phyloP scores from a whole-genome alignment of 495 filamentous ascomycete species.

The Daldinia loculata region DNA sequence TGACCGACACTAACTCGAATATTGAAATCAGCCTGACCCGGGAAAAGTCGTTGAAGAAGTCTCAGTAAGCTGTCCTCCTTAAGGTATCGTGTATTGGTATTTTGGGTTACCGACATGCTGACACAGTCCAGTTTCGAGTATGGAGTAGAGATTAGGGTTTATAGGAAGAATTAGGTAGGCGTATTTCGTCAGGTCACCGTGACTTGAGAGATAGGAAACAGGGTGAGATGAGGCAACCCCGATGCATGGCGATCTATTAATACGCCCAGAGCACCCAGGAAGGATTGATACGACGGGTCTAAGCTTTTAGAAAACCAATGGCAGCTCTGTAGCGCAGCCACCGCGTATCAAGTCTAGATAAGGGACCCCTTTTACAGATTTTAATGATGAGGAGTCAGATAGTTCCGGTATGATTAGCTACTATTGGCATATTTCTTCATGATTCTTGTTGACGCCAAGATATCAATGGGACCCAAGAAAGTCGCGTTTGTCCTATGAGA shows the following conservation, averaged over 20 bases:
- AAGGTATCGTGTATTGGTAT: conserved; percentile 45
- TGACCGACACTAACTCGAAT: conserved; percentile 45
- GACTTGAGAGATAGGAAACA: neutral
- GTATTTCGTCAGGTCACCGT: neutral
- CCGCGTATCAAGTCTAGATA: neutral
- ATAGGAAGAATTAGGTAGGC: neutral
- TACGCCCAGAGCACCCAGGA: neutral
- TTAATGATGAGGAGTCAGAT: neutral
- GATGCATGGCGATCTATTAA: neutral
- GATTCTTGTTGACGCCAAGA: neutral
- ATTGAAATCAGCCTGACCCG: conserved; percentile 43
- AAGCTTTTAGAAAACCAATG: neutral
- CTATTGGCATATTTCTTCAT: neutral
- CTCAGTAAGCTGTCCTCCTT: conserved; percentile 44
- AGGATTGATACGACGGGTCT: neutral
- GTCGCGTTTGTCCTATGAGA: neutral
- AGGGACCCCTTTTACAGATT: neutral
- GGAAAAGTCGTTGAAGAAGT: conserved; percentile 49
- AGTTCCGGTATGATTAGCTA: neutral
- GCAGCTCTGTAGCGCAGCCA: neutral
- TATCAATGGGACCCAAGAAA: neutral
- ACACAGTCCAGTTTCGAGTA: neutral
- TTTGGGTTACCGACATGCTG: conserved; percentile 34
- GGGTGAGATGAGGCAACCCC: neutral
- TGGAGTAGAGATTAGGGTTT: neutral